phyloP scores from a whole-genome alignment of 2,329 filamentous ascomycete species.

The Diaporthe destruens region DNA sequence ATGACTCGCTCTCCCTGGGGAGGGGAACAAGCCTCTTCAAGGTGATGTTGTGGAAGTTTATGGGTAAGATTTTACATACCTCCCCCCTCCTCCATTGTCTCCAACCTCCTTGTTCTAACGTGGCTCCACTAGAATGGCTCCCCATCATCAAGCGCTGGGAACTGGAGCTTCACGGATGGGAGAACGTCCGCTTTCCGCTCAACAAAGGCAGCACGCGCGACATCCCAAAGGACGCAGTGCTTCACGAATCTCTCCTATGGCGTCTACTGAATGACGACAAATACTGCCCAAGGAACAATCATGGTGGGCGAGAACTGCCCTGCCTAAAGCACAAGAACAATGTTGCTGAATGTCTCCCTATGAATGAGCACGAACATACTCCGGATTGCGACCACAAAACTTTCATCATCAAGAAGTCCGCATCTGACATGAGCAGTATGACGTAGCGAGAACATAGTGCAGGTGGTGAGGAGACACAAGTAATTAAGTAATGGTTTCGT shows the following conservation, averaged over 20 bases:
- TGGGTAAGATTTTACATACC: neutral
- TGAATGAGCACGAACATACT: neutral
- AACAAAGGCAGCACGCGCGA: conserved; percentile 29
- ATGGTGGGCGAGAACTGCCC: conserved; percentile 1
- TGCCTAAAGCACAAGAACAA: conserved; percentile 20
- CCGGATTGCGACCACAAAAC: conserved; percentile 2
- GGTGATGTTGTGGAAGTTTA: conserved; percentile 11
- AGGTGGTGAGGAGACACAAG: too few species aligned
- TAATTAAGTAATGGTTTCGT: too few species aligned
- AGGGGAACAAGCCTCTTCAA: conserved; percentile 4
- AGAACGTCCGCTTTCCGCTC: conserved; percentile 21
- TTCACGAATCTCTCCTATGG: conserved; percentile 15
- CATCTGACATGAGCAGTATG: conserved; percentile 2
- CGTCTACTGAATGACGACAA: neutral
- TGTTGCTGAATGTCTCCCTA: neutral
- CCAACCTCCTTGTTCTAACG: neutral
- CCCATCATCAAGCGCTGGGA: conserved; percentile 28
- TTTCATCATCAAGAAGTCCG: conserved; percentile 7
- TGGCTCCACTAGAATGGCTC: neutral
- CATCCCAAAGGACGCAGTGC: conserved; percentile 23
- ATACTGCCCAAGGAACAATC: conserved; percentile 12
- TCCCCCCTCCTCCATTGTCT: neutral
- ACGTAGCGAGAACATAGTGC: neutral
- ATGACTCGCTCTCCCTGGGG: conserved; percentile 12
- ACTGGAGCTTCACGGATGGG: conserved; percentile 13